Evolutionary conservation across 306 rosid genomes (phyloP), one percentile per base, ranked within the genome.

Genomic region (Trichosanthes truncata): DNA sequence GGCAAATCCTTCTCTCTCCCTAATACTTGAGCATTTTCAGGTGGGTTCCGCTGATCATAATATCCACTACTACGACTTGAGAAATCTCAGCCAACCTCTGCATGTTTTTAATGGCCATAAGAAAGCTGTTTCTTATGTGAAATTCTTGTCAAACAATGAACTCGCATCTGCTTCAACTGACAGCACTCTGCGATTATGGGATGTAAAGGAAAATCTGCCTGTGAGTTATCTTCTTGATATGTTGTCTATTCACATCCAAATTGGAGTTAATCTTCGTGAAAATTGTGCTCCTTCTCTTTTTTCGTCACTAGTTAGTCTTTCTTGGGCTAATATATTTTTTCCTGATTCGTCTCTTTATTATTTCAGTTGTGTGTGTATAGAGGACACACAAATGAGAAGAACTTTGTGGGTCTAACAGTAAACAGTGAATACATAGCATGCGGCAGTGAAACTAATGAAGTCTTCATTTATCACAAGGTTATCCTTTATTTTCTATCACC

Each of bases 391-490:
- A 95, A 93, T 66, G 99, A 95, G 97, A 95, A 95, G 85, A 95
- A 95, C 84, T 95, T 95, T 74, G 99, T 95, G 46, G 99, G 99
- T 65, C 91, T 95, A 46, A 83, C 99, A 5, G 99, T 95, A 29
- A 95, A 90, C 80, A 91, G 88, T 17, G 97, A 91, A 62, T 95
- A 90, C 90, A 87, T 95, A 82, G 99, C 99, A 8, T 95, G 99
- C 35, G 99, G 99, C 83, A 95, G 99, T 60, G 97, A 95, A 87
- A 87, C 99, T 17, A 95, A 95, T 61, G 99, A 93, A 87, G 97
- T 95, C 51, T 95, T 84, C 74, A 95, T 93, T 68, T 95, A 95
- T 87, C 99, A 95, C 74, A 95, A 95, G 97, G 99, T 95, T 72
- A 82, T 87, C 82, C 60, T 43, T 72, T 72, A 0, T 45, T 43